Evolutionary conservation across 2,329 filamentous ascomycete species (phyloP).

Genomic region (Scortechinia acanthostroma): DNA sequence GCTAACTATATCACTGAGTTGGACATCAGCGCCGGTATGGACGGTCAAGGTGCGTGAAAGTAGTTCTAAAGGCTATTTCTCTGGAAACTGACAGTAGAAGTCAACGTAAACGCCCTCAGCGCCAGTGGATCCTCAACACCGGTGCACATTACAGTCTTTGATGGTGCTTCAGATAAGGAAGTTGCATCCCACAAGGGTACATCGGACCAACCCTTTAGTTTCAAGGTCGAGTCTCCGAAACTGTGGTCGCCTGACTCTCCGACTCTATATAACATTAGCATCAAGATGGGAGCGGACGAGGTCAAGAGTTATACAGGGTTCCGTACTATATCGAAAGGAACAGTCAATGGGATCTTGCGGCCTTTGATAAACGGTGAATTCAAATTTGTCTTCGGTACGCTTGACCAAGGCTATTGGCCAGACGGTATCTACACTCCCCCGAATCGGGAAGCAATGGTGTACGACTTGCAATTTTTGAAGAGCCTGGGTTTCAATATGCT

Average conservation of each 20-base stretch:
- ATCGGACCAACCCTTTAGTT: conserved; percentile 41
- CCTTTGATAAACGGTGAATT: conserved; percentile 65
- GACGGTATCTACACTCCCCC: conserved; percentile 63
- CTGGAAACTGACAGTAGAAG: conserved; percentile 18
- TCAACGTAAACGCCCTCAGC: conserved; percentile 45
- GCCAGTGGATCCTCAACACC: conserved; percentile 20
- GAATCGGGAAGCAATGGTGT: conserved; percentile 60
- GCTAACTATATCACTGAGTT: conserved; percentile 46
- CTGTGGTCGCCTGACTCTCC: conserved; percentile 61
- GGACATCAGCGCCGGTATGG: conserved; percentile 47
- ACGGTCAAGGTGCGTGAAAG: conserved; percentile 34
- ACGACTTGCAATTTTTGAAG: conserved; percentile 58
- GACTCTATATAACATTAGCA: conserved; percentile 54
- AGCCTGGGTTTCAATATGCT: conserved; percentile 63
- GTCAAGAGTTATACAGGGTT: conserved; percentile 65
- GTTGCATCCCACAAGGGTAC: conserved; percentile 33
- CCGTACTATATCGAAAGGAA: conserved; percentile 49
- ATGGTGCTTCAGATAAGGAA: conserved; percentile 23
- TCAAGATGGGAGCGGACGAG: conserved; percentile 41
- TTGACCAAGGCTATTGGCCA: conserved; percentile 69
- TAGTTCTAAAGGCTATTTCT: background rate
- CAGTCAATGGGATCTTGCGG: conserved; percentile 47
- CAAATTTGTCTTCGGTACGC: conserved; percentile 58
- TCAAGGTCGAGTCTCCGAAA: conserved; percentile 42
- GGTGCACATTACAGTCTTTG: conserved; percentile 25